Base-by-base conservation (phyloP, 352 stramenopile species). In the Stephanocyclus meneghinianus region DNA sequence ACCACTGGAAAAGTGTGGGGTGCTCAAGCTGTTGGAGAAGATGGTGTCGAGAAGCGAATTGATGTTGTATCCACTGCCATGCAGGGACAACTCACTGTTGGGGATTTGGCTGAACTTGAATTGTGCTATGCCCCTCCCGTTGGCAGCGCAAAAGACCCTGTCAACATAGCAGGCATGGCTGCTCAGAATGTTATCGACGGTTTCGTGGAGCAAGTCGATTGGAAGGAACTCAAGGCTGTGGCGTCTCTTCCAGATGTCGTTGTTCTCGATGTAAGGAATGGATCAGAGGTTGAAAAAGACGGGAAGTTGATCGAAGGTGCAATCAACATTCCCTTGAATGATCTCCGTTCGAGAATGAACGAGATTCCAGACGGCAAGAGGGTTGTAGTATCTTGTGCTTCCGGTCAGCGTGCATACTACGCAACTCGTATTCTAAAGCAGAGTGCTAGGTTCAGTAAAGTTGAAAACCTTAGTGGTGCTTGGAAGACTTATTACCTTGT, bases 21-120 rank as follows among this genome's bases (percentile, higher is more conserved):
- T 15, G 87, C 83, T 11, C 86, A 92, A 72, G 87, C 83, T 42
- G 86, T 93, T 59, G 90, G 90, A 37, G 75, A 86, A 68, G 86
- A 90, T 21, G 90, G 90, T 42, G 86, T 92, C 7, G 90, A 94
- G n/a, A 94, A 93, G 62, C 72, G 87, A 13, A 93, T 94, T 77
- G 90, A 94, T 63, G 85, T 93, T 29, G 85, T 94, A 45, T 78
- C 83, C 4, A 90, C 90, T 29, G 78, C 87, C 2, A 91, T 92
- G 55, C 87, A 92, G 51, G 85, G 76, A 26, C 44, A 76, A 45
- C 62, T 90, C 47, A 91, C 74, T 18, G 83, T 91, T 0, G 74
- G 77, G n/a, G 87, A 92, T 51, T 71, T 93, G 15, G 82, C 83
- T 10, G 83, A 92, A 30, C 59, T 89, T 26, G 87, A 94, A 57